Base-by-base conservation (phyloP, 176 grass and related monocot species). In the Oryza glaberrima region DNA sequence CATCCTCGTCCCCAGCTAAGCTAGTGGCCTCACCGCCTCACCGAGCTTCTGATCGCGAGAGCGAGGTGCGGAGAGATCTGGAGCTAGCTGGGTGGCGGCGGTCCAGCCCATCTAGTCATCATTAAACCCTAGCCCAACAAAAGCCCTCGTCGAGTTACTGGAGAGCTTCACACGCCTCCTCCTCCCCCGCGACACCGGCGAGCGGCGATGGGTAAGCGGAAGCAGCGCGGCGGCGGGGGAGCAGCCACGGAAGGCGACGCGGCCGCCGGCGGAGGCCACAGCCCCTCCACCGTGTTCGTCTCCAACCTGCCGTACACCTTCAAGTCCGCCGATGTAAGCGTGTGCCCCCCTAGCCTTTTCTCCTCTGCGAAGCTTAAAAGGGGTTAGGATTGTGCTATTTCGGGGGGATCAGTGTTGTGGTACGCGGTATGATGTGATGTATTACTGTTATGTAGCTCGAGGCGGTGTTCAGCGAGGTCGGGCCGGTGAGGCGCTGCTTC, bases 401-500 rank as follows among this genome's bases (percentile, higher is more conserved):
- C 8, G 51, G 51, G n/a, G 9, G 6, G 28, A 30, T 45, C 9
- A 7, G 47, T 19, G 13, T 63, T 83, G 13, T 65, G 5, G 47
- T 23, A 81, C 30, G 43, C 28, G 69, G 20, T 22, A 0, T 80
- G 51, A 15, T 49, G 67, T 84, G 56, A 49, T 49, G 67, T 84
- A 56, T 34, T 78, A 16, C 44, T 56, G 19, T 67, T 69, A 30
- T 88, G 80, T 74, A 95, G 96, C 88, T 98, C 70, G 93, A 98
- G 85, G 83, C 84, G 23, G 54, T 95, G 78, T 98, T 98, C 49
- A 92, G 91, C 46, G 93, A 98, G 75, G 91, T 98, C 19, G 96
- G 96, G n/a, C 96, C 96, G 1, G 89, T 98, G 68, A 88, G 96
- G 89, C 96, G 91, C 72, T 92, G 89, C 88, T 98, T 95, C 81